Conservation (phyloP, 768 basidiomycete species). For the Lyophyllum shimeji region DNA sequence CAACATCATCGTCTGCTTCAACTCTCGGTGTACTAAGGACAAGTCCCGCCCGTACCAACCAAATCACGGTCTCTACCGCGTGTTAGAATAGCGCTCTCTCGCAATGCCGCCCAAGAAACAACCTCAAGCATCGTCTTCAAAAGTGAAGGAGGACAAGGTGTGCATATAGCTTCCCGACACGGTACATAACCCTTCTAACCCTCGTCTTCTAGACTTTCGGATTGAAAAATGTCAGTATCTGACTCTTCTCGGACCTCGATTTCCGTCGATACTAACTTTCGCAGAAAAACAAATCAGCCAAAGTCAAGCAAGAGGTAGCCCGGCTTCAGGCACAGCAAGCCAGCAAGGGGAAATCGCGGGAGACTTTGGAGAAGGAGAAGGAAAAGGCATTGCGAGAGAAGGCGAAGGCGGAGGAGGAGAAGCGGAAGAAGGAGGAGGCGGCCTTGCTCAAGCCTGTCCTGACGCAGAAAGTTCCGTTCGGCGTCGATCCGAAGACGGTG, state of each 20-base stretch:
- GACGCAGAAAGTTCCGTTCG: constrained; percentile 86
- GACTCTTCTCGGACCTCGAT: not conserved
- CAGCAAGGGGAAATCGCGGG: constrained; percentile 77
- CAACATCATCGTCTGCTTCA: not conserved
- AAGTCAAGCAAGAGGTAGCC: constrained; percentile 84
- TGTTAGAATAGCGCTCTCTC: not conserved
- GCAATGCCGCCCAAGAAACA: constrained; percentile 25
- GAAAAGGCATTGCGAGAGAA: constrained; percentile 79
- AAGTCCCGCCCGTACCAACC: not conserved
- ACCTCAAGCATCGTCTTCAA: constrained; percentile 21
- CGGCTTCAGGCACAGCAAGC: constrained; percentile 78
- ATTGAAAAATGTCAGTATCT: constrained; percentile 20
- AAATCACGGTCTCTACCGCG: constrained; percentile 8
- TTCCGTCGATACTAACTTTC: constrained; percentile 9
- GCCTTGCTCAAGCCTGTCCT: constrained; percentile 80
- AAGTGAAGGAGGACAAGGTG: constrained; percentile 26
- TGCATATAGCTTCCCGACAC: not conserved
- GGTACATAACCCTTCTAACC: constrained; percentile 8
- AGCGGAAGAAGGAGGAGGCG: constrained; percentile 82
- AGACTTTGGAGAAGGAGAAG: constrained; percentile 78
- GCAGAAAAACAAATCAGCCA: constrained; percentile 93
- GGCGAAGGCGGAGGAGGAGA: constrained; percentile 77
- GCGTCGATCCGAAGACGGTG: constrained; percentile 94
- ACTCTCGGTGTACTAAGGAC: not conserved
- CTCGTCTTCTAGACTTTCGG: constrained; percentile 19